Evolutionary conservation across 495 filamentous ascomycete species (phyloP), one percentile per base, ranked within the genome.

Genomic region (Rhypophila decipiens): DNA sequence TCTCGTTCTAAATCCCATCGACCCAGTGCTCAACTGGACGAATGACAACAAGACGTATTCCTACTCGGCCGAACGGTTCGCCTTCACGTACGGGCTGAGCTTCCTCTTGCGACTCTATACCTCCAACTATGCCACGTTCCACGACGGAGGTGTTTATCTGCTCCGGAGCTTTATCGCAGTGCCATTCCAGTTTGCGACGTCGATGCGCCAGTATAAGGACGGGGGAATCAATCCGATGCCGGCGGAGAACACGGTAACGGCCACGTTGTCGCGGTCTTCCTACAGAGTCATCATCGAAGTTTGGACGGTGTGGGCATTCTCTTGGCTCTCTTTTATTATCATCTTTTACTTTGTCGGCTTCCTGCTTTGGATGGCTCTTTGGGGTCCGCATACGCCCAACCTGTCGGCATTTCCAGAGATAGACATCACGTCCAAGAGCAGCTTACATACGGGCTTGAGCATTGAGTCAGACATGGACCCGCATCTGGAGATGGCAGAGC

Each of bases 391-490:
- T 21, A 44, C 21, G 15, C 47, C 47, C 19, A 50, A 50, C 31
- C 23, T 50, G 19, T 50, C 47, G 0, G 21, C 24, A 9, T 50
- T 50, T 31, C 47, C 47, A 10, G 47, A 50, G 39, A 44, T 50
- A 15, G 39, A 50, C 31, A 50, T 50, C 31, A 50, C 47, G 27
- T 43, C 39, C 47, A 50, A 50, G 39, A 44, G 39, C 19, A 50
- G 29, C 13, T 3, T 44, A 20, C 39, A 50, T 27, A 20, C 22
- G 19, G 42, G 19, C 27, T 13, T 10, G 12, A 29, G 15, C 37
- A 19, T 15, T 12, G 13, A 4, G 3, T 37, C 29, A 9, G 47
- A 42, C 12, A 43, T 36, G 24, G 27, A 43, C n/a, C 39, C 47
- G 20, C 31, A 43, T 13, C 10, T 50, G 2, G 47, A 50, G 39